These are phyloP conservation scores for Penicillium sp. DNA, from an alignment of 2,329 filamentous ascomycete genomes.

Conservation along the genomic window DNA sequence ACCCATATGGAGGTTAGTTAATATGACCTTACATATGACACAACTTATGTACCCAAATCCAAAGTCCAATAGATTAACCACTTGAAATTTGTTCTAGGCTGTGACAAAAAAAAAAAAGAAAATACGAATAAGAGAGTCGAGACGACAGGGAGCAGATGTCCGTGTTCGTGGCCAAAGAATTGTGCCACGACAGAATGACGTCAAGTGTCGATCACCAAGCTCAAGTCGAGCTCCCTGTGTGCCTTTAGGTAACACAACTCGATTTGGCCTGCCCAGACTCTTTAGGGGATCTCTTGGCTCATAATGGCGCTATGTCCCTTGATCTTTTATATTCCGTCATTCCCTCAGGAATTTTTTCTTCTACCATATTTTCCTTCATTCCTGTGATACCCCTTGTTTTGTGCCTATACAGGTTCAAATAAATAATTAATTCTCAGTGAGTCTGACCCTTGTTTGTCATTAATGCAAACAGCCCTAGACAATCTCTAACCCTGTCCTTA, in stretches of 20 bases:
- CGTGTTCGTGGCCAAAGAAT: not conserved
- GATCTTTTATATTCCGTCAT: conserved; percentile 17
- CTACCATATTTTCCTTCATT: conserved; percentile 22
- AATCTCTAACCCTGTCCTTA: conserved; percentile 6
- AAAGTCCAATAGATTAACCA: no score
- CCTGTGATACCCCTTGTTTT: conserved; percentile 25
- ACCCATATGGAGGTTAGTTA: not conserved
- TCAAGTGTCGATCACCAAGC: conserved; percentile 6
- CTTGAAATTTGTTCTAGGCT: not conserved
- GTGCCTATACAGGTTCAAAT: conserved; percentile 4
- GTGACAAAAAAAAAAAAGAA: not conserved
- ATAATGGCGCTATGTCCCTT: conserved; percentile 6
- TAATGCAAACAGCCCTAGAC: conserved; percentile 6
- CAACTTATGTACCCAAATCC: not conserved
- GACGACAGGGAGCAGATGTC: conserved; percentile 1
- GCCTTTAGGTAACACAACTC: not conserved
- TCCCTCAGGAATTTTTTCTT: not conserved
- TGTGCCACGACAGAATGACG: conserved; percentile 8
- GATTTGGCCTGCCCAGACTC: no score
- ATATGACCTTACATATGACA: not conserved
- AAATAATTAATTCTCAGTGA: conserved; percentile 20
- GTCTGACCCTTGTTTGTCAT: conserved; percentile 12
- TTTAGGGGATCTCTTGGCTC: no score
- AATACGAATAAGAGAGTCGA: not conserved
- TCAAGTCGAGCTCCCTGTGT: not conserved